A percentile compares a stretch with the other conserved stretches of the same genome.
Evolutionary conservation across 164 flowering plant genomes (phyloP).

Genomic region (Tinospora cordifolia): DNA sequence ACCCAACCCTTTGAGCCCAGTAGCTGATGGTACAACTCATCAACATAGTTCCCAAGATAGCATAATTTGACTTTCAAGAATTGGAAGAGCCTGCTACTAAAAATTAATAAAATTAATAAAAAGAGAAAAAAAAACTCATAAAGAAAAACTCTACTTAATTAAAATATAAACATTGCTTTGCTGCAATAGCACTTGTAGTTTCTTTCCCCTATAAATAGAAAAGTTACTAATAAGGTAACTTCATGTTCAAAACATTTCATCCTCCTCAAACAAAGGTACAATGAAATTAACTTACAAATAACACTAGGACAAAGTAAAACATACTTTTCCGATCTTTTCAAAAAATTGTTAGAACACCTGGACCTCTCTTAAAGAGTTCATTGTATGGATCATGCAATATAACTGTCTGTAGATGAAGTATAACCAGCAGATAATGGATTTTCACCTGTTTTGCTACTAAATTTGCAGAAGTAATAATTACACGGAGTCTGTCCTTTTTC

Average conservation of each 20-base stretch:
- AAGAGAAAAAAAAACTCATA: too few relatives aligned
- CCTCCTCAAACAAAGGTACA: background rate
- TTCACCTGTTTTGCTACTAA: constrained; percentile 73
- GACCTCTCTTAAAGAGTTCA: background rate
- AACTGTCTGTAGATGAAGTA: background rate
- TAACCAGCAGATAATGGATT: background rate
- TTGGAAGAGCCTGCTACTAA: too few relatives aligned
- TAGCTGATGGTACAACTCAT: too few relatives aligned
- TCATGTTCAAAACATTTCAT: too few relatives aligned
- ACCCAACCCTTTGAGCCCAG: too few relatives aligned
- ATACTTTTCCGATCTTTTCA: background rate
- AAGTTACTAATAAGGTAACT: too few relatives aligned
- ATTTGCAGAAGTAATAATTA: constrained; percentile 81
- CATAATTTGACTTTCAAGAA: too few relatives aligned
- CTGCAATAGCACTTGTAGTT: background rate
- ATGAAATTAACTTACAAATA: background rate
- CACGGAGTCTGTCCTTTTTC: constrained; percentile 66
- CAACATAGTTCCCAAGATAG: too few relatives aligned
- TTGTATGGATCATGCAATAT: background rate
- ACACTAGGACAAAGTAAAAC: background rate
- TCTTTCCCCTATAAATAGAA: background rate
- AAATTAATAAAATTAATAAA: too few relatives aligned
- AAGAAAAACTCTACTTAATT: background rate
- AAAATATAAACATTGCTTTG: background rate
- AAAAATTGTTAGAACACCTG: background rate